phyloP scores from a whole-genome alignment of 208 protist genomes.

The Leishmania amazonensis region DNA sequence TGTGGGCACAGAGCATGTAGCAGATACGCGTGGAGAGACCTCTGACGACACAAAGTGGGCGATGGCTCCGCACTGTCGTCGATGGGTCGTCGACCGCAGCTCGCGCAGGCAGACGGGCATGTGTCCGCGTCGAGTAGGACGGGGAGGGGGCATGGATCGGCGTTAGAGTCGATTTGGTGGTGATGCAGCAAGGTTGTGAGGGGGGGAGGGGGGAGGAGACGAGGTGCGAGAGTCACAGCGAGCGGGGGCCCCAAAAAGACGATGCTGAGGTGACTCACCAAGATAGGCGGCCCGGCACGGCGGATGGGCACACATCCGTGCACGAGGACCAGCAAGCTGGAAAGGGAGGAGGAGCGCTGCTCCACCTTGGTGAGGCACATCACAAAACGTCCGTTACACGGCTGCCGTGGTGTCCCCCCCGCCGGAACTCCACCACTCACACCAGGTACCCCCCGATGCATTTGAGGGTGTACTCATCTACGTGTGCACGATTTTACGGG shows the following conservation, averaged over 20 bases:
- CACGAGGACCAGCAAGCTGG: background rate
- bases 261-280: background rate
- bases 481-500: background rate
- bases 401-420: background rate
- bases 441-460: background rate
- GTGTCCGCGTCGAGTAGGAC: background rate
- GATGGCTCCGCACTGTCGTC: background rate
- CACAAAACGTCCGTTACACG: background rate
- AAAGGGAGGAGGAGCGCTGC: background rate
- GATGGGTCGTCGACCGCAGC: background rate
- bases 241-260: background rate
- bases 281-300: background rate
- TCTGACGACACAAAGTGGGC: background rate
- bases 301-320: background rate
- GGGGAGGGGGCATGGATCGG: background rate
- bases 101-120: background rate
- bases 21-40: background rate
- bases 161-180: background rate
- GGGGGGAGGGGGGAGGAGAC: background rate
- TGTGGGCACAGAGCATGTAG: background rate
- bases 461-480: background rate
- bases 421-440: too few species aligned
- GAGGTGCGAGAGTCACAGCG: background rate
- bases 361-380: background rate
- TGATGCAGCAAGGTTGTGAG: background rate